These are phyloP conservation scores for Tolypocladium tundrense DNA, from an alignment of 2,329 filamentous ascomycete genomes.

Conservation along the genomic window DNA sequence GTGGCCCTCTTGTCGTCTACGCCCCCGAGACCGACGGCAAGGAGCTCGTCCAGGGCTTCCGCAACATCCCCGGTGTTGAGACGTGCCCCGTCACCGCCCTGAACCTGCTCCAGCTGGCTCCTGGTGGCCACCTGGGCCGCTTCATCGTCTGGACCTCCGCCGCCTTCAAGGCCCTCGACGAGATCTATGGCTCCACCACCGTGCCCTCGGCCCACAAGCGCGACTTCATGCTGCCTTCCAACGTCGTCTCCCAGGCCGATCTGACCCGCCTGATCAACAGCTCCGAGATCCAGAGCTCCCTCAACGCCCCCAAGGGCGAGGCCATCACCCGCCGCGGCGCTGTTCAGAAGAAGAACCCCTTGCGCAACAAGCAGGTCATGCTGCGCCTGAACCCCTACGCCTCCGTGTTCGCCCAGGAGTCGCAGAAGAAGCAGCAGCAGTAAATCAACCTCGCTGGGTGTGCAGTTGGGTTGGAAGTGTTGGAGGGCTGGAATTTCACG, in stretches of 20 bases:
- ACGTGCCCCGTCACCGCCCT: constrained; percentile 86
- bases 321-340: constrained; percentile 78
- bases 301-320: constrained; percentile 83
- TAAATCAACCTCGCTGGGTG: constrained; percentile 28
- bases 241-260: constrained; percentile 88
- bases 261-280: constrained; percentile 98
- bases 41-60: constrained; percentile 88
- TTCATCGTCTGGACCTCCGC: constrained; percentile 99
- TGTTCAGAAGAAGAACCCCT: constrained; percentile 99
- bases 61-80: constrained; percentile 98
- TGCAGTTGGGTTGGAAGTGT: constrained; percentile 21
- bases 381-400: constrained; percentile 99
- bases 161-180: constrained; percentile 92
- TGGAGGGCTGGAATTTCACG: constrained; percentile 17
- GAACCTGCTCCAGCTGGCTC: constrained; percentile 98
- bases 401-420: constrained; percentile 69
- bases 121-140: constrained; percentile 95
- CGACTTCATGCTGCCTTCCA: constrained; percentile 94
- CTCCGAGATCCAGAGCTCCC: constrained; percentile 93
- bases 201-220: constrained; percentile 89
- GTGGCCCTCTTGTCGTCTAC: constrained; percentile 96
- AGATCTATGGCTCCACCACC: constrained; percentile 92
- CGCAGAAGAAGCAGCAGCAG: constrained; percentile 32
- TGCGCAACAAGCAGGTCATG: constrained; percentile 97
- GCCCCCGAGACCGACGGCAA: constrained; percentile 91